These are phyloP conservation scores for Sarocladium brachiariae DNA, from an alignment of 2,329 filamentous ascomycete genomes.

Conservation along the genomic window DNA sequence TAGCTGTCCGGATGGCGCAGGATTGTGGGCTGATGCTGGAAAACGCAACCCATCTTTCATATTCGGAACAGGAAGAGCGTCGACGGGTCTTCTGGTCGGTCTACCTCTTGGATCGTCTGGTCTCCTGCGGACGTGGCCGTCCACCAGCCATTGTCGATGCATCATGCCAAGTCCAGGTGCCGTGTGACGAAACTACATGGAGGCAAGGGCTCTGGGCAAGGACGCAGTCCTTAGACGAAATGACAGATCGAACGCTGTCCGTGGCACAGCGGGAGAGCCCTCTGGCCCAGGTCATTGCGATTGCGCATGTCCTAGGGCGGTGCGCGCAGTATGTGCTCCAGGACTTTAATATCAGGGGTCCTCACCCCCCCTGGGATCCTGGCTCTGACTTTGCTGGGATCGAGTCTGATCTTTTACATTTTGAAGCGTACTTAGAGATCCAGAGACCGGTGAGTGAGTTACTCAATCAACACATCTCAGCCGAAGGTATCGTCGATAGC, in stretches of 20 bases:
- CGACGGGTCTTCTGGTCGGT: slow-evolving; percentile 9
- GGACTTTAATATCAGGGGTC: neutral
- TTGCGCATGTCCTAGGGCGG: neutral
- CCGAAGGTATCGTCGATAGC: neutral
- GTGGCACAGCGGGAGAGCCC: neutral
- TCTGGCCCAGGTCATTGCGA: neutral
- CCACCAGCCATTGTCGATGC: slow-evolving; percentile 8
- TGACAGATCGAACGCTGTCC: neutral
- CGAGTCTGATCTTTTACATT: neutral
- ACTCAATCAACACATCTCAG: neutral
- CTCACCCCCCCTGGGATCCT: neutral
- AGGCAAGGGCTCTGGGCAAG: neutral
- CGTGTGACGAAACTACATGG: neutral
- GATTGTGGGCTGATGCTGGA: slow-evolving; percentile 1
- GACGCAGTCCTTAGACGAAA: neutral
- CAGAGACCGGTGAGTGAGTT: neutral
- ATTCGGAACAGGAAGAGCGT: slow-evolving; percentile 7
- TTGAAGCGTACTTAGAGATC: neutral
- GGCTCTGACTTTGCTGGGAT: neutral
- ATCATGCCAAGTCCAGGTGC: neutral
- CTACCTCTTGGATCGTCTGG: slow-evolving; percentile 6
- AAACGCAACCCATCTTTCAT: neutral
- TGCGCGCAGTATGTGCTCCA: neutral
- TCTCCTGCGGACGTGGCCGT: slow-evolving; percentile 2
- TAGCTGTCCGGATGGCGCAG: neutral